A percentile compares a stretch with the other conserved stretches of the same genome.
phyloP scores from a whole-genome alignment of 805 yeast genomes.

The Kazachstania psychrophila region DNA sequence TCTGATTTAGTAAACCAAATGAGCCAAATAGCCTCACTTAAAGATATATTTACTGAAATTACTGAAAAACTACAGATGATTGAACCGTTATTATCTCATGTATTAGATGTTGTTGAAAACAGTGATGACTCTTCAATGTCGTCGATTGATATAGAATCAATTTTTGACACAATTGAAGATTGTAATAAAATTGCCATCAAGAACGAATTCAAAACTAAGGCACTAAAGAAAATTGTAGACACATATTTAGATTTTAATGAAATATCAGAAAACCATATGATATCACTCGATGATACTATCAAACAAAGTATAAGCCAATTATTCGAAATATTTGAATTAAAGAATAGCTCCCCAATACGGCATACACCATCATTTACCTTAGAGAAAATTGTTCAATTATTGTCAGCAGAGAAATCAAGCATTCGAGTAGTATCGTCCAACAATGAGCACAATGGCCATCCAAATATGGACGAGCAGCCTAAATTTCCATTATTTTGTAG shows the following conservation, averaged over 20 bases:
- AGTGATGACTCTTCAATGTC: background rate
- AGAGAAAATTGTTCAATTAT: slow-evolving; percentile 27
- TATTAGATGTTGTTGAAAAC: slow-evolving; percentile 31
- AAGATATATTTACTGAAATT: slow-evolving; percentile 9
- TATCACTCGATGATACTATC: slow-evolving; percentile 35
- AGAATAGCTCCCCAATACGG: slow-evolving; percentile 35
- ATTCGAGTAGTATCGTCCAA: background rate
- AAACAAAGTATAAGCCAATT: slow-evolving; percentile 31
- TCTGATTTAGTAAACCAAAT: slow-evolving; percentile 1
- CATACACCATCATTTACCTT: slow-evolving; percentile 33
- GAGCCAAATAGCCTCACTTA: background rate
- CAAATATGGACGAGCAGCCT: slow-evolving; percentile 9
- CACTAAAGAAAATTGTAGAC: slow-evolving; percentile 31
- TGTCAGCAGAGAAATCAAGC: slow-evolving; percentile 18
- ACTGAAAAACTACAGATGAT: slow-evolving; percentile 26
- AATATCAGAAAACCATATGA: slow-evolving; percentile 34
- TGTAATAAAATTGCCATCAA: slow-evolving; percentile 27
- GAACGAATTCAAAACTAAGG: slow-evolving; percentile 19
- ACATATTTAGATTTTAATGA: slow-evolving; percentile 38
- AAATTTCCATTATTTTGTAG: slow-evolving; percentile 34
- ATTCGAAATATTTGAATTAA: slow-evolving; percentile 32
- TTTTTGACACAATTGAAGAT: slow-evolving; percentile 28
- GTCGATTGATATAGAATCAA: slow-evolving; percentile 4
- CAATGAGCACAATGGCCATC: background rate
- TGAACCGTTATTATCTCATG: slow-evolving; percentile 30